phyloP scores from a whole-genome alignment of 2,329 filamentous ascomycete genomes.

The Myrmaecium sp. region DNA sequence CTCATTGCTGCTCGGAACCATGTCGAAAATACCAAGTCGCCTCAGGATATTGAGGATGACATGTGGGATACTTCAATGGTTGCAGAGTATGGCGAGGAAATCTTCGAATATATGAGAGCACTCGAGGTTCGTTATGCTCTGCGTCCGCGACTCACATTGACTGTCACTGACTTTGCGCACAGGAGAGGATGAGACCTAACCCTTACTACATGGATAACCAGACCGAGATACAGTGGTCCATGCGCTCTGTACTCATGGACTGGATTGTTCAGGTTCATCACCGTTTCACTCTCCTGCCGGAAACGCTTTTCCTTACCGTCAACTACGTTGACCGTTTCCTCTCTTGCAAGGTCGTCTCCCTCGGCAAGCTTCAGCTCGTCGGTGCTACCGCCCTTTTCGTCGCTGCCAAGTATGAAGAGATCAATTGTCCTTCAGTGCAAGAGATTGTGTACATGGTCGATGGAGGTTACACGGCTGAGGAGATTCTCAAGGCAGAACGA shows the following conservation, averaged over 20 bases:
- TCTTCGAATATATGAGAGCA: constrained; percentile 79
- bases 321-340: constrained; percentile 98
- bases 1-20: constrained; percentile 49
- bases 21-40: constrained; percentile 48
- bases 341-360: constrained; percentile 82
- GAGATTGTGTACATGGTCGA: constrained; percentile 99
- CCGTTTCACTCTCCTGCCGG: constrained; percentile 77
- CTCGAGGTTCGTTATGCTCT: constrained; percentile 49
- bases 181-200: constrained; percentile 70
- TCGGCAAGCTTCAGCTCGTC: constrained; percentile 88
- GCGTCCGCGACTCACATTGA: background rate
- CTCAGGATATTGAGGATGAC: constrained; percentile 75
- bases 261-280: constrained; percentile 95
- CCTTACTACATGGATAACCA: constrained; percentile 94
- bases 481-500: constrained; percentile 90
- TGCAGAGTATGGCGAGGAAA: constrained; percentile 88
- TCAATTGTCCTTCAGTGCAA: constrained; percentile 85
- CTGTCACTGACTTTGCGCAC: background rate
- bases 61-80: constrained; percentile 94
- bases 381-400: constrained; percentile 92
- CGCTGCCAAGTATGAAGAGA: constrained; percentile 96
- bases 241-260: constrained; percentile 93
- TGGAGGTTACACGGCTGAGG: constrained; percentile 69
- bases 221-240: constrained; percentile 96
- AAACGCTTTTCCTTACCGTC: constrained; percentile 86